These are phyloP conservation scores for Aspergillus udagawae DNA, from an alignment of 2,329 filamentous ascomycete genomes.

Conservation along the genomic window DNA sequence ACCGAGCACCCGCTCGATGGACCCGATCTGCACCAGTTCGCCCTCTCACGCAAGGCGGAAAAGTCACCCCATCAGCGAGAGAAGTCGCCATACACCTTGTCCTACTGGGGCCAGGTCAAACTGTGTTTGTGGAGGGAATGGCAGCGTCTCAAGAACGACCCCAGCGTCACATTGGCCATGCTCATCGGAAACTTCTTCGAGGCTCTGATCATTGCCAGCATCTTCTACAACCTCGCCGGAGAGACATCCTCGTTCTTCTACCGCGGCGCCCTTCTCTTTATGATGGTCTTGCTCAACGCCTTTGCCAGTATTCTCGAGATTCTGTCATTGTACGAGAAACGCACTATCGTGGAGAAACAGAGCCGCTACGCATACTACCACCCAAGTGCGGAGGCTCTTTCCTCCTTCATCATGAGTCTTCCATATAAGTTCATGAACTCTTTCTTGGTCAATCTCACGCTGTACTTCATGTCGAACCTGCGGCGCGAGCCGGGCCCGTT, in stretches of 20 bases:
- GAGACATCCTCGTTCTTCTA: constrained; percentile 67
- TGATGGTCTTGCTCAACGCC: constrained; percentile 77
- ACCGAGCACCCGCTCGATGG: constrained; percentile 33
- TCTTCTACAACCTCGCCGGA: constrained; percentile 72
- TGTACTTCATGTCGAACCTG: constrained; percentile 84
- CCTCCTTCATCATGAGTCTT: constrained; percentile 32
- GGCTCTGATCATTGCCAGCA: constrained; percentile 68
- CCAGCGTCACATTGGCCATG: constrained; percentile 63
- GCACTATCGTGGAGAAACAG: constrained; percentile 15
- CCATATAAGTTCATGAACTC: constrained; percentile 74
- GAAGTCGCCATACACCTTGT: constrained; percentile 77
- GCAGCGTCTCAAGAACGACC: constrained; percentile 68
- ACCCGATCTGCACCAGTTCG: constrained; percentile 27
- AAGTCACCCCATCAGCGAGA: constrained; percentile 47
- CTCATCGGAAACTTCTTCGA: constrained; percentile 64
- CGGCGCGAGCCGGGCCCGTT: constrained; percentile 67
- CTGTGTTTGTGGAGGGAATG: constrained; percentile 78
- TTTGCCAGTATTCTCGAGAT: constrained; percentile 68
- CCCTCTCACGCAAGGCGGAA: constrained; percentile 31
- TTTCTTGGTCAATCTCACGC: constrained; percentile 67
- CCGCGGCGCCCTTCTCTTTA: constrained; percentile 74
- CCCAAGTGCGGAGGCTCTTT: constrained; percentile 4
- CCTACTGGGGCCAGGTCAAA: constrained; percentile 65
- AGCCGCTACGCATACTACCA: constrained; percentile 15
- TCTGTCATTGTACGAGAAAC: constrained; percentile 15